These are phyloP conservation scores for Phytophthora nicotianae DNA, from an alignment of 352 stramenopile species.

Conservation along the genomic window DNA sequence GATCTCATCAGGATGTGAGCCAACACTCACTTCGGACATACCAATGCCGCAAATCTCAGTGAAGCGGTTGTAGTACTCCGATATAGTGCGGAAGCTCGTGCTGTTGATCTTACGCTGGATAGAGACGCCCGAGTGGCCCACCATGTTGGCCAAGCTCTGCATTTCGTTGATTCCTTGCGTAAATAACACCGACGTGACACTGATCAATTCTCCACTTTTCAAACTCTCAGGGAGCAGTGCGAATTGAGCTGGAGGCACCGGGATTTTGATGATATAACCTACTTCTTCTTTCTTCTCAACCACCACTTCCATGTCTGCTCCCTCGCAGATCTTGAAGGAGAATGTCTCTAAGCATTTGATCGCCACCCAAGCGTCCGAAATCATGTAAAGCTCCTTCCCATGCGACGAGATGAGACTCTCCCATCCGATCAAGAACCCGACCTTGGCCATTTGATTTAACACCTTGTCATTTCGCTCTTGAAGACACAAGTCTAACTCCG, in stretches of 20 bases:
- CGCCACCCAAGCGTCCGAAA: constrained; percentile 90
- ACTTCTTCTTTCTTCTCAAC: constrained; percentile 64
- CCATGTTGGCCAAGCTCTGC: constrained; percentile 92
- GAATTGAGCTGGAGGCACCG: constrained; percentile 51
- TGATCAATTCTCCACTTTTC: constrained; percentile 60
- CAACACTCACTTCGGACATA: constrained; percentile 55
- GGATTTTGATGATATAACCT: constrained; percentile 75
- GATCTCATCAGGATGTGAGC: constrained; percentile 71
- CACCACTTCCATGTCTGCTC: constrained; percentile 47
- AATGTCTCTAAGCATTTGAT: constrained; percentile 90
- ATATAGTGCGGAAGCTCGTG: constrained; percentile 68
- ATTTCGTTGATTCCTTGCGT: constrained; percentile 95
- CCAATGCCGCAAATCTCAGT: constrained; percentile 42
- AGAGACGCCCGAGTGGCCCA: constrained; percentile 77
- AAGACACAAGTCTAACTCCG: constrained; percentile 77
- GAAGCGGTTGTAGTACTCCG: constrained; percentile 81
- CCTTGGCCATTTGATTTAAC: constrained; percentile 67
- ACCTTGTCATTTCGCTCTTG: constrained; percentile 62
- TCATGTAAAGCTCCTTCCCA: constrained; percentile 95
- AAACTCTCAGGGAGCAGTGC: constrained; percentile 55
- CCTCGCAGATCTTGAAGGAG: constrained; percentile 76
- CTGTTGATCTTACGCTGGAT: constrained; percentile 88
- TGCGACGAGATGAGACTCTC: constrained; percentile 95
- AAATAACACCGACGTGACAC: constrained; percentile 81
- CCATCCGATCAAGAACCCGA: constrained; percentile 93